Evolutionary conservation across 768 basidiomycete genomes (phyloP).

Genomic region (Hypholoma sublateritium): DNA sequence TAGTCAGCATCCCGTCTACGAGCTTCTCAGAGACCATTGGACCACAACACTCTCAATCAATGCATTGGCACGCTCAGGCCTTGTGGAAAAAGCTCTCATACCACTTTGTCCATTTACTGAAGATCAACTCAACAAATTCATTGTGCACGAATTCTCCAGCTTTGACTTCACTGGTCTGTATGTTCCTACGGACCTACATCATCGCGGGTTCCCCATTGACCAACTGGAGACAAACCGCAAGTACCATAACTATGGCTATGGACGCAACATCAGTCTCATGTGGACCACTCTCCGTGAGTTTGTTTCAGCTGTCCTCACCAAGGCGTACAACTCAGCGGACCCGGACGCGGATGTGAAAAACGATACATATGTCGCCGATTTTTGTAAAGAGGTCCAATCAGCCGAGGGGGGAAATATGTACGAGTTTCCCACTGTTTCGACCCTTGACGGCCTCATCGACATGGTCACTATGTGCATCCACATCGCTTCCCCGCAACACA

Average conservation of each 20-base stretch:
- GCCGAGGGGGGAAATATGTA: constrained; percentile 18
- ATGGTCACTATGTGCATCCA: constrained; percentile 31
- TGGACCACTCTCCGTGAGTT: constrained; percentile 28
- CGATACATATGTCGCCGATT: constrained; percentile 19
- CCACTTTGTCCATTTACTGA: constrained; percentile 17
- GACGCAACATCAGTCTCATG: constrained; percentile 21
- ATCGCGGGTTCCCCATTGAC: constrained; percentile 27
- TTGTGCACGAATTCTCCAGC: constrained; percentile 19
- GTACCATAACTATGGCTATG: constrained; percentile 31
- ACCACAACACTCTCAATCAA: constrained; percentile 28
- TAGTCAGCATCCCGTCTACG: constrained; percentile 22
- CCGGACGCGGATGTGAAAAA: constrained; percentile 19
- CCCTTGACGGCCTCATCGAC: constrained; percentile 26
- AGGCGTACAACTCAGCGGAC: constrained; percentile 8
- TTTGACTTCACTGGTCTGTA: constrained; percentile 27
- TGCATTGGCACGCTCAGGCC: constrained; percentile 22
- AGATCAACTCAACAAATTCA: constrained; percentile 15
- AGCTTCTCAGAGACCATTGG: constrained; percentile 29
- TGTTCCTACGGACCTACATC: constrained; percentile 25
- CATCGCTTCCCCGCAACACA: constrained; percentile 30
- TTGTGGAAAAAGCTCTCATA: constrained; percentile 25
- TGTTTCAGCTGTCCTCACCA: constrained; percentile 18
- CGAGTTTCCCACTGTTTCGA: constrained; percentile 25
- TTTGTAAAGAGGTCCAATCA: constrained; percentile 24
- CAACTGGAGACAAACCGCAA: constrained; percentile 21